Base-by-base conservation (phyloP, 139 green algal species). In the Closterium sp. region DNA sequence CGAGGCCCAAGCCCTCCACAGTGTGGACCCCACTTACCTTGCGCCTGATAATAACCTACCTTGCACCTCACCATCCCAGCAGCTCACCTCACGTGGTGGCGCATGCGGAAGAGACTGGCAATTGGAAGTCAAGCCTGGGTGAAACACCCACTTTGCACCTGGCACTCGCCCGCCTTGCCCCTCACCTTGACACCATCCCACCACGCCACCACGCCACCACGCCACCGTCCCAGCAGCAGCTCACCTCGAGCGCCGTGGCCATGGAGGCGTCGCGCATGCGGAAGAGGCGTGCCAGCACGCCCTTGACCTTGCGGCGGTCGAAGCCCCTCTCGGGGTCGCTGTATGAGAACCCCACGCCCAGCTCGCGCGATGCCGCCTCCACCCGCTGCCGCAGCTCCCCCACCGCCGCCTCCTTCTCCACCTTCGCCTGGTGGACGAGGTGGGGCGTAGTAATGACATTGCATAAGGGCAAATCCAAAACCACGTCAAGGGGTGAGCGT, bases 191-290 rank as follows among this genome's bases (percentile, higher is more conserved):
- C n/a, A n/a, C n/a, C n/a, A n/a, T n/a, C n/a, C 7, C 38, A 50
- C 38, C 38, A 50, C 13, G 32, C 32, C 32, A 38, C 32, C 32
- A 38, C 32, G 3, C 32, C 32, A 38, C 32, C 32, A 38, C 3
- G 32, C 32, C 38, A 50, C 38, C 38, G 13, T 50, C 38, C 38
- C 38, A 50, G 79, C 70, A 91, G 17, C 21, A 45, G 92, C 84
- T 22, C 29, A 99, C 98, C 95, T 99, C 98, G 70, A 99, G 95
- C 31, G 98, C 98, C 13, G 96, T 97, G 19, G 95, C 93, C 38
- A 95, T 91, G 13, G 93, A 29, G 0, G 96, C 93, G 91, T 99
- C 97, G 31, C 96, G 94, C 32, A 99, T 96, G 2, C 87, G 91
- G 28, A 99, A 96, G 32, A 99, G 96, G 50, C 94, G 95, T 31